A percentile compares a stretch with the other conserved stretches of the same genome.
Conservation (phyloP, 2,329 filamentous ascomycete species). For the Calonectria montana region DNA sequence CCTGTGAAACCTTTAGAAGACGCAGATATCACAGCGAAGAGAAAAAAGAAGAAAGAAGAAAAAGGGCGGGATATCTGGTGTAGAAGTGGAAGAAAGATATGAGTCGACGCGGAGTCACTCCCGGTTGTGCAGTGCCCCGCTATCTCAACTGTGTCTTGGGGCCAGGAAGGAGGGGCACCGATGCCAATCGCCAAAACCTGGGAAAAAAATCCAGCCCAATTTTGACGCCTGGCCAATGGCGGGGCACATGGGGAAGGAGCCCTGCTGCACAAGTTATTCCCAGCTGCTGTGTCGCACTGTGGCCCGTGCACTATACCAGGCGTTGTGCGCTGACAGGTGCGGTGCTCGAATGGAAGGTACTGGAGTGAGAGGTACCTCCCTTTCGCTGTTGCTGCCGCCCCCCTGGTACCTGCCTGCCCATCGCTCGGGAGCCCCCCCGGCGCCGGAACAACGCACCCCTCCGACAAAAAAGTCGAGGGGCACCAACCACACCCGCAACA, state of each 20-base stretch:
- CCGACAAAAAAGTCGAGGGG: constrained; percentile 45
- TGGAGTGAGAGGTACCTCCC: constrained; percentile 11
- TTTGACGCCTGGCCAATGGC: constrained; percentile 38
- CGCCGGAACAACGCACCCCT: constrained; percentile 41
- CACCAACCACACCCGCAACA: constrained; percentile 24
- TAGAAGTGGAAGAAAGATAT: constrained; percentile 28
- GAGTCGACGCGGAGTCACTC: constrained; percentile 43
- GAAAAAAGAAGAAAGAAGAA: constrained; percentile 29
- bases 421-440: constrained; percentile 25
- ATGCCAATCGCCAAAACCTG: constrained; percentile 28
- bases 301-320: constrained; percentile 32
- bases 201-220: constrained; percentile 43
- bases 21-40: constrained; percentile 24
- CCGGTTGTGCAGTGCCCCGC: constrained; percentile 38
- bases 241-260: constrained; percentile 22
- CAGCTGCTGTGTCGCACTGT: background rate
- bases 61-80: constrained; percentile 28
- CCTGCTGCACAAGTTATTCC: constrained; percentile 18
- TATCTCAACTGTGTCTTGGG: constrained; percentile 30
- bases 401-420: constrained; percentile 1
- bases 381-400: background rate
- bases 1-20: constrained; percentile 28
- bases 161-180: constrained; percentile 39
- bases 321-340: background rate
- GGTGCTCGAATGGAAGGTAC: background rate